Evolutionary conservation across 2,329 filamentous ascomycete genomes (phyloP), one percentile per base, ranked within the genome.

Genomic region (Fusarium sp.): DNA sequence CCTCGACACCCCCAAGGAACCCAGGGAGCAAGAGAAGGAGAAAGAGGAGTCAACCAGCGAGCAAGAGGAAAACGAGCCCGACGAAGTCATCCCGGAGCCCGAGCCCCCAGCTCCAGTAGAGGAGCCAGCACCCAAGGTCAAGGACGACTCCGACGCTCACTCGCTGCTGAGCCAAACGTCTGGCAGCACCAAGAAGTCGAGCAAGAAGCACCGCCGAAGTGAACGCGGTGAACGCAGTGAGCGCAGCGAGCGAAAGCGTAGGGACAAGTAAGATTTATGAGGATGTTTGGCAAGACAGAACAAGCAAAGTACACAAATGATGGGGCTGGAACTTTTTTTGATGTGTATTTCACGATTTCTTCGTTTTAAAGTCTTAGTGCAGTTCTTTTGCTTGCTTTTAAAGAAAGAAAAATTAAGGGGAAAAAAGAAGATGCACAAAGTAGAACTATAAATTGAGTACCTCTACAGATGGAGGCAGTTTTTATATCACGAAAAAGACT

Each of bases 121-220:
- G 3, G 65, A 68, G 21, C 50, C 53, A 3, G 34, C 28, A 6
- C 7, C 49, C 31, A 69, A 53, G 21, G 25, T 43, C 28, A 69
- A 69, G 23, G 45, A 65, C 7, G 65, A 68, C 39, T 65, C 62
- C 0, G 62, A 65, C 14, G 46, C 62, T 10, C 53, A 49, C 4
- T 65, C 62, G 0, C 25, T 65, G 3, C 30, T 65, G 52, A 65
- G 62, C 41, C 63, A 65, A 25, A 41, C 60, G 2, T 65, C 62
- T 37, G 34, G 34, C 2, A 57, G 19, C 66, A 67, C 62, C 5
- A 53, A 21, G 56, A 69, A 69, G 55, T 62, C 48, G 2, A 48
- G 65, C 56, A 69, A 58, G 44, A 69, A 67, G 44, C 66, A 69
- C 49, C 66, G 66, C 44, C 66, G 66, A 25, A 69, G 65, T 16